A percentile compares a stretch with the other conserved stretches of the same genome.
Conservation (phyloP, 805 yeast genomes). For the Candida chauliodis region DNA sequence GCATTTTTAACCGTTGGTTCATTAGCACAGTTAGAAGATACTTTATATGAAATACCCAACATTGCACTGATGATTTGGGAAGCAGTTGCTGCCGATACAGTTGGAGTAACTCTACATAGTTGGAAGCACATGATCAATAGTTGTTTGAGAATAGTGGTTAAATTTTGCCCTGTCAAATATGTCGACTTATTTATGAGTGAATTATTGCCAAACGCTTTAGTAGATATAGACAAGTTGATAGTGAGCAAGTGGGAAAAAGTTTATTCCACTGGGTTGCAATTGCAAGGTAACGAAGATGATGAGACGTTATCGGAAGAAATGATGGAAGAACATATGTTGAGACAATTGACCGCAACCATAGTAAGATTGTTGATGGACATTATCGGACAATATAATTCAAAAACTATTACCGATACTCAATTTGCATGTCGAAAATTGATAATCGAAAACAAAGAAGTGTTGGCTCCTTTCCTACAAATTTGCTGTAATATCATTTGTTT, state of each 20-base stretch:
- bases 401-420: constrained; percentile 55
- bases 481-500: constrained; percentile 74
- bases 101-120: constrained; percentile 88
- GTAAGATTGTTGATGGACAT: constrained; percentile 84
- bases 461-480: constrained; percentile 75
- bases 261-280: constrained; percentile 52
- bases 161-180: constrained; percentile 77
- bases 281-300: constrained; percentile 63
- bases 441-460: constrained; percentile 56
- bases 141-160: constrained; percentile 79
- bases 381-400: constrained; percentile 70
- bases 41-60: constrained; percentile 81
- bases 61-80: constrained; percentile 75
- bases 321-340: constrained; percentile 92
- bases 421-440: constrained; percentile 63
- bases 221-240: constrained; percentile 69
- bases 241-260: constrained; percentile 74
- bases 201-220: constrained; percentile 73
- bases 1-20: constrained; percentile 89
- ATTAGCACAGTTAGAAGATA: constrained; percentile 83
- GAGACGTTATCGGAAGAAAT: constrained; percentile 92
- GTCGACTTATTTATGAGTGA: constrained; percentile 69
- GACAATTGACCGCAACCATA: constrained; percentile 91
- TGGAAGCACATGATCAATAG: constrained; percentile 97
- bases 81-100: constrained; percentile 79